phyloP scores from a whole-genome alignment of 2,329 filamentous ascomycete genomes.

The Botrytis pseudocinerea region DNA sequence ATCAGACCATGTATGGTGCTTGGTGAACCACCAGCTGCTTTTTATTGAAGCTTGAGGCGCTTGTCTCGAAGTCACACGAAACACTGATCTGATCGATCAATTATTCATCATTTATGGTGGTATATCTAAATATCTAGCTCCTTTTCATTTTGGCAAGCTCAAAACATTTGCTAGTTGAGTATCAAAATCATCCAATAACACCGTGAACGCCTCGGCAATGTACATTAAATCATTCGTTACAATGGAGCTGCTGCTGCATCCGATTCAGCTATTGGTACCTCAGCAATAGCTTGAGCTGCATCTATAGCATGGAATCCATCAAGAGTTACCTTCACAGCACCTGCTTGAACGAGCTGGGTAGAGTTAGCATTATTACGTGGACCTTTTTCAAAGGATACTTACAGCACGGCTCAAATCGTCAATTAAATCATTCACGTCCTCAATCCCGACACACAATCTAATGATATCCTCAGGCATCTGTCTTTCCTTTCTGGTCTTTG shows the following conservation, averaged over 20 bases:
- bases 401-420: slow-evolving; percentile 90
- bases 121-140: slow-evolving; percentile 15
- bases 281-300: slow-evolving; percentile 33
- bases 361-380: slow-evolving; percentile 30
- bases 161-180: slow-evolving; percentile 13
- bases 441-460: slow-evolving; percentile 91
- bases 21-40: slow-evolving; percentile 10
- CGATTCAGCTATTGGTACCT: slow-evolving; percentile 37
- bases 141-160: background rate
- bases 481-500: slow-evolving; percentile 84
- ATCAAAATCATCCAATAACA: slow-evolving; percentile 14
- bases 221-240: slow-evolving; percentile 22
- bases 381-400: slow-evolving; percentile 48
- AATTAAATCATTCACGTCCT: slow-evolving; percentile 87
- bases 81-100: slow-evolving; percentile 20
- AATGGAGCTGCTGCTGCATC: slow-evolving; percentile 34
- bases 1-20: background rate
- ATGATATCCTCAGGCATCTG: slow-evolving; percentile 98
- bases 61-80: slow-evolving; percentile 8
- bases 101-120: slow-evolving; percentile 10
- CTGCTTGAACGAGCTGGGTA: slow-evolving; percentile 81
- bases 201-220: slow-evolving; percentile 29
- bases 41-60: slow-evolving; percentile 2
- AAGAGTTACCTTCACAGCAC: slow-evolving; percentile 82
- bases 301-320: slow-evolving; percentile 72